Evolutionary conservation across 768 basidiomycete genomes (phyloP), one percentile per base, ranked within the genome.

Genomic region (Russula virescens): DNA sequence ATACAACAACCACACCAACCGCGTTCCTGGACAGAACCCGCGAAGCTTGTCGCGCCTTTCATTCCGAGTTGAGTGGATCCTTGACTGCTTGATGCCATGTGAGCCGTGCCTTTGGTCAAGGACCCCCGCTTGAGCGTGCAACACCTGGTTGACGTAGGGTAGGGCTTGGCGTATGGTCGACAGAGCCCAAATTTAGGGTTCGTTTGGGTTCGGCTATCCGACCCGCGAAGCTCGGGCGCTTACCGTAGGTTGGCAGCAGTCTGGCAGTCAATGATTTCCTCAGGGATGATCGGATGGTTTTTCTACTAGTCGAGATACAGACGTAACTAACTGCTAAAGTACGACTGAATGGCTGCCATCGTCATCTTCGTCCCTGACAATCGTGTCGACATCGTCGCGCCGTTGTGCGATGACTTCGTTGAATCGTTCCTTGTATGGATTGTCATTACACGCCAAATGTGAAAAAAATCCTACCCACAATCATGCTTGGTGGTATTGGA

Each of bases 311-410:
- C 19, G n/a, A 25, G 47, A 2, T 52, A 48, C 57, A 47, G 19
- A 11, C 8, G 8, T 51, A 46, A 57, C 57, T 19, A 50, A 54
- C 57, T 58, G 13, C 45, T 47, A 58, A 26, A 2, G n/a, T 8
- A 34, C 19, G 16, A 94, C 71, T 74, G 87, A 59, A 67, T 85
- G 16, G 72, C 77, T 45, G 83, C 83, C 2, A 80, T 85, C 51
- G 68, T 88, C 60, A 86, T 86, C 10, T 35, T n/a, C n/a, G n/a
- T n/a, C 31, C 88, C 13, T 10, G 28, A 63, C 23, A 19, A 46
- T 21, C 35, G 45, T 40, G 35, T 52, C 45, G 25, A 63, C 50
- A 45, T 48, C 49, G 42, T 61, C 65, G 35, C 35, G 47, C 35
- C 66, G 49, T 45, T 51, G 52, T 35, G 57, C 57, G 43, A 67